Conservation (phyloP, 169 alveolate species). For the Babesia microti region DNA sequence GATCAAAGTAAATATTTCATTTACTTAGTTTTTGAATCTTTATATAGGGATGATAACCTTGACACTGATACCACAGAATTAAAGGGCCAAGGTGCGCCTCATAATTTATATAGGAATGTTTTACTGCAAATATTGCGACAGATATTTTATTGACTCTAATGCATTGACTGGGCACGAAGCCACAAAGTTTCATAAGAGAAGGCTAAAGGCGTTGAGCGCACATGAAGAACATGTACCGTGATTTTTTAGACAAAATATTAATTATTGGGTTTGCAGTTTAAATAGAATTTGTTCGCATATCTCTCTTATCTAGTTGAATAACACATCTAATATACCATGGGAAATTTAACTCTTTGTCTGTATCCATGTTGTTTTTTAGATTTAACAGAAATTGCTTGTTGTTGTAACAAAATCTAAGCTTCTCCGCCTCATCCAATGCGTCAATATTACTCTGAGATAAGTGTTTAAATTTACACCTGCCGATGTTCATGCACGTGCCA, state of each 20-base stretch:
- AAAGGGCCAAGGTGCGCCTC: conserved; percentile 12
- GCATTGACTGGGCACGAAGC: conserved; percentile 46
- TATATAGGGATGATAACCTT: conserved; percentile 7
- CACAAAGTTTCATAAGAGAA: conserved; percentile 51
- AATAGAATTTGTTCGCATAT: not conserved
- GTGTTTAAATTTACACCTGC: conserved; percentile 53
- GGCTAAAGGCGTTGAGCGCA: conserved; percentile 44
- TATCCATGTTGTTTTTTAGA: conserved; percentile 11
- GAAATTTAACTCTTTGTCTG: conserved; percentile 6
- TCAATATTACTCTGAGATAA: conserved; percentile 17
- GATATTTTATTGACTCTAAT: conserved; percentile 46
- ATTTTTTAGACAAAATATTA: conserved; percentile 24
- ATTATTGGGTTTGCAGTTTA: not conserved
- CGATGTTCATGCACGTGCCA: conserved; percentile 36
- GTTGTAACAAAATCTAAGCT: conserved; percentile 54
- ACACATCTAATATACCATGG: not conserved
- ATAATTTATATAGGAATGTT: conserved; percentile 19
- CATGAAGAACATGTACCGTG: too few relatives aligned
- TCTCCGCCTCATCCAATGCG: conserved; percentile 52
- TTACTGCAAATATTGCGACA: conserved; percentile 60
- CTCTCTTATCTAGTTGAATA: not conserved
- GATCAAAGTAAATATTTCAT: conserved; percentile 24
- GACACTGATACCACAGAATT: conserved; percentile 6
- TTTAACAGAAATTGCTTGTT: conserved; percentile 52
- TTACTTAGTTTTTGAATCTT: conserved; percentile 29